These are phyloP conservation scores for Scleroderma citrinum DNA, from an alignment of 768 basidiomycete species.

Conservation along the genomic window DNA sequence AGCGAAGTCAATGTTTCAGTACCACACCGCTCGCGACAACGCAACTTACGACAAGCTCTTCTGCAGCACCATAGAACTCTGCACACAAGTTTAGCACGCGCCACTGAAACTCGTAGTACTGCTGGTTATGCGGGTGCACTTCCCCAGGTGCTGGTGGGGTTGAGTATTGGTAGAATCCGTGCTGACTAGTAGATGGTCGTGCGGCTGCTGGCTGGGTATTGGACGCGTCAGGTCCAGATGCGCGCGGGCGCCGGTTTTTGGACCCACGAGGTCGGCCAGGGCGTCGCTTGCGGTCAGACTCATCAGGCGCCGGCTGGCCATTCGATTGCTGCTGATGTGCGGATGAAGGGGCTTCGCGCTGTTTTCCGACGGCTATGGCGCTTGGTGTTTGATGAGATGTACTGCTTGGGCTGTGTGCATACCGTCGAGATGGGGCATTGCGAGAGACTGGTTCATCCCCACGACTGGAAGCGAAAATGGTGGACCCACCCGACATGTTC, in stretches of 20 bases:
- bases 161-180: conserved; percentile 41
- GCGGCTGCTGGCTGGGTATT: conserved; percentile 11
- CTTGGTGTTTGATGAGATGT: conserved; percentile 11
- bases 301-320: conserved; percentile 24
- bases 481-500: conserved; percentile 29
- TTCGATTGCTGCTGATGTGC: conserved; percentile 21
- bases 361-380: conserved; percentile 13
- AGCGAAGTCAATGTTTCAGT: conserved; percentile 6
- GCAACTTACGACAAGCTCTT: conserved; percentile 70
- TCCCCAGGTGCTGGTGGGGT: conserved; percentile 39
- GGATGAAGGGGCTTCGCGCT: conserved; percentile 7
- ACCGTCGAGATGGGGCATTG: conserved; percentile 2
- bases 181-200: conserved; percentile 29
- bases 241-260: conserved; percentile 57
- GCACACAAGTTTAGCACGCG: conserved; percentile 75
- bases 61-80: conserved; percentile 81
- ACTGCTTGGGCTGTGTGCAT: conserved; percentile 19
- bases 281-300: conserved; percentile 52
- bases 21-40: conserved; percentile 5
- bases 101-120: conserved; percentile 86
- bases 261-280: conserved; percentile 78
- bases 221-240: conserved; percentile 20
- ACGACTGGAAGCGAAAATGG: conserved; percentile 9
- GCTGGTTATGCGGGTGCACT: conserved; percentile 61
- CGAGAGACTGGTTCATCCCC: neutral